Percentiles rank a stretch among this genome's conserved stretches.
Conservation (phyloP, 2,329 filamentous ascomycete species). For the Claviceps spartinae region DNA sequence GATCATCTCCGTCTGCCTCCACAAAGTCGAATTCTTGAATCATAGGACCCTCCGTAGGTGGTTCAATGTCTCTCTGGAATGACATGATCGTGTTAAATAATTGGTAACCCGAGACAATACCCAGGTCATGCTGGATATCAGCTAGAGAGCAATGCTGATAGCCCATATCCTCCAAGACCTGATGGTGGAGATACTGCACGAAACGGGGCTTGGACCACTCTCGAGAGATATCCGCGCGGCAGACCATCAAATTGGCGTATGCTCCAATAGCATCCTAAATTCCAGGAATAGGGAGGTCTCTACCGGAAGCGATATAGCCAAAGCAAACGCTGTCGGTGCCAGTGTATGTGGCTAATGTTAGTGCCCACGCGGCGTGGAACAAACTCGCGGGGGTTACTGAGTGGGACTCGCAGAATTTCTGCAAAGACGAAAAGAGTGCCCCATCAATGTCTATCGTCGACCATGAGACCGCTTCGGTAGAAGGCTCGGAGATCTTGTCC, state of each 20-base stretch:
- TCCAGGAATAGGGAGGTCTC: slow-evolving; percentile 34
- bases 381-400: slow-evolving; percentile 34
- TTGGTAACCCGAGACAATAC: slow-evolving; percentile 8
- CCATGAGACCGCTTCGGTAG: background rate
- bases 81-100: slow-evolving; percentile 22
- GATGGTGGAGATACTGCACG: slow-evolving; percentile 22
- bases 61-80: slow-evolving; percentile 12
- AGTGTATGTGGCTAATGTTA: slow-evolving; percentile 34
- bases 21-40: slow-evolving; percentile 1
- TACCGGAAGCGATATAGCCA: slow-evolving; percentile 38
- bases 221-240: slow-evolving; percentile 24
- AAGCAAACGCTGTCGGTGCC: slow-evolving; percentile 34
- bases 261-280: slow-evolving; percentile 35
- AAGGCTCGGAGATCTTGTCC: background rate
- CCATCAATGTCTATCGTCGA: background rate
- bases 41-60: background rate
- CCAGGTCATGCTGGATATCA: slow-evolving; percentile 25
- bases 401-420: slow-evolving; percentile 22
- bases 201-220: slow-evolving; percentile 16
- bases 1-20: slow-evolving; percentile 8
- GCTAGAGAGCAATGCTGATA: slow-evolving; percentile 37
- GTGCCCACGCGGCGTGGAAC: slow-evolving; percentile 37
- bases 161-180: slow-evolving; percentile 30
- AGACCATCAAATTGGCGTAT: slow-evolving; percentile 43
- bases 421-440: slow-evolving; percentile 4